Base-by-base conservation (phyloP, 108 stramenopile species). In the Poteriospumella lacustris region DNA sequence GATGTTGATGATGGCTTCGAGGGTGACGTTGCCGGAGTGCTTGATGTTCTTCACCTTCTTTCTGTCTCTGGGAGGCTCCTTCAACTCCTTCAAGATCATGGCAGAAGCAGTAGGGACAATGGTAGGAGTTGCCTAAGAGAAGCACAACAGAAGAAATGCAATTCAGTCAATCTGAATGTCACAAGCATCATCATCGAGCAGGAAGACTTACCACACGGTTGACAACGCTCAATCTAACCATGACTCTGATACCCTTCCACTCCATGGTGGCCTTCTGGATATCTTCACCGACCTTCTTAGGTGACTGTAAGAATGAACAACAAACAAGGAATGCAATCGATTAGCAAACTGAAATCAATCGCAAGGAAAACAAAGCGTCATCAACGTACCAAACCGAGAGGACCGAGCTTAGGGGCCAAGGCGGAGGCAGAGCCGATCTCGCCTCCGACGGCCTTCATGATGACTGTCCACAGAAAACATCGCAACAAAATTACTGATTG, bases 251-350 rank as follows among this genome's bases (percentile, higher is more conserved):
- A 44, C 99, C 99, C 89, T 99, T 99, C 99, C 99, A 99, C 90
- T 99, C 99, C 96, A 91, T 92, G 82, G 99, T 99, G 79, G 94
- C 96, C 89, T 95, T 96, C 88, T 94, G 92, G 90, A 99, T 99
- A 89, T 99, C 99, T 85, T 99, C 99, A 77, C 99, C 99, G 56
- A 99, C 95, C 88, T 98, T 99, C 91, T 99, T 99, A 84, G 99
- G 99, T 73, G 96, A 97, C 9, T 42, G 33, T 2, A 2, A 28
- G 52, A 39, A n/a, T n/a, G n/a, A n/a, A n/a, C n/a, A n/a, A 42
- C 43, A 56, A 3, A 1, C 3, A 1, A 15, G 19, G 47, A 24
- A 44, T 24, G 12, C 41, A 24, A 42, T 38, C 3, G 28, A 15
- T 1, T 28, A 1, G 2, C 1, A 41, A 15, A n/a, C 1, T 1